phyloP scores from a whole-genome alignment of 2,329 filamentous ascomycete species.

The Ophiocordyceps camponoti-leonardi region DNA sequence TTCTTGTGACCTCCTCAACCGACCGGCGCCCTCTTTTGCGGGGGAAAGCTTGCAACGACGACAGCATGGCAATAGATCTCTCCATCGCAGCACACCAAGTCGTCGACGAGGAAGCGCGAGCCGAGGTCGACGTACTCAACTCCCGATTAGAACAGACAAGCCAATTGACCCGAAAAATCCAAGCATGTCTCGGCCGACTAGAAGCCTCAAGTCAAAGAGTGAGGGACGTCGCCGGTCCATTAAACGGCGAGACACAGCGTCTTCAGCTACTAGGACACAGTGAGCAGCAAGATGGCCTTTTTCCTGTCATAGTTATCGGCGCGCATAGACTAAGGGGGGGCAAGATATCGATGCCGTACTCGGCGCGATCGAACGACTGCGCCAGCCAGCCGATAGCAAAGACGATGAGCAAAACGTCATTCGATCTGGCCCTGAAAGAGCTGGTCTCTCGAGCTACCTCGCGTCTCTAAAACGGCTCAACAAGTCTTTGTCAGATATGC shows the following conservation, averaged over 20 bases:
- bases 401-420: slow-evolving; percentile 86
- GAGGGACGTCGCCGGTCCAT: slow-evolving; percentile 77
- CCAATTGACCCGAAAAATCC: slow-evolving; percentile 87
- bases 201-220: slow-evolving; percentile 83
- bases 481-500: slow-evolving; percentile 69
- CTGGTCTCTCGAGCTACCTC: slow-evolving; percentile 70
- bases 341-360: slow-evolving; percentile 77
- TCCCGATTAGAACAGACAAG: slow-evolving; percentile 79
- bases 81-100: slow-evolving; percentile 26
- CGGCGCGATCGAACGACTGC: slow-evolving; percentile 70
- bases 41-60: too few relatives aligned
- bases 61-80: slow-evolving; percentile 33
- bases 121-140: slow-evolving; percentile 54
- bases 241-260: slow-evolving; percentile 81
- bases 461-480: slow-evolving; percentile 78
- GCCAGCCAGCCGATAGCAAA: slow-evolving; percentile 83
- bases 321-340: slow-evolving; percentile 4
- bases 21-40: too few relatives aligned
- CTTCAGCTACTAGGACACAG: slow-evolving; percentile 76
- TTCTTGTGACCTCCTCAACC: too few relatives aligned
- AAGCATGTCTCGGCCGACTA: slow-evolving; percentile 66
- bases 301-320: slow-evolving; percentile 2
- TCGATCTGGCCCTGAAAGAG: slow-evolving; percentile 67
- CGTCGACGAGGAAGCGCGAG: slow-evolving; percentile 48
- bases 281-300: slow-evolving; percentile 17